Evolutionary conservation across 2,329 filamentous ascomycete species (phyloP), one percentile per base, ranked within the genome.

Genomic region (Chrysoporthe deuterocubensis): DNA sequence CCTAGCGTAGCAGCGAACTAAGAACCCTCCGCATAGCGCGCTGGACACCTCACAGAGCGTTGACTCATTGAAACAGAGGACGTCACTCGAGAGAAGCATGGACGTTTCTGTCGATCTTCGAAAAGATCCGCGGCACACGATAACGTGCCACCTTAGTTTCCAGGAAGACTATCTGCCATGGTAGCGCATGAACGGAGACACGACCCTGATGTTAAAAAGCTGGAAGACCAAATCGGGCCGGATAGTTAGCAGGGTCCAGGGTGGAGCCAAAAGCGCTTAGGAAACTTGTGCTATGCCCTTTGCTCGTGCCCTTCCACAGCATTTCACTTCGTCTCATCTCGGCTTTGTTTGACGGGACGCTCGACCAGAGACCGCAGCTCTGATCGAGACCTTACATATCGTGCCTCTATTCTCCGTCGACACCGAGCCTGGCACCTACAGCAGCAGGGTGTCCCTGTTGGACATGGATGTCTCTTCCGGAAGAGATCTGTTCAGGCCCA

Each of bases 401-500:
- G 40, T 63, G 40, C 61, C n/a, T 63, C 63, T 64, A 61, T 62
- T 62, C 67, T 65, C 48, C 61, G 61, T 52, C 46, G 65, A 44
- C 46, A 65, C 61, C 59, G 61, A 58, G 64, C 64, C 50, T 54
- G 67, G 52, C 64, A 62, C 46, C 58, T 42, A 61, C 56, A 58
- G 32, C 61, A 56, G 56, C 67, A 67, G 52, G 40, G 40, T n/a
- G 9, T 43, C 61, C 61, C 44, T 56, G 61, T 18, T 40, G n/a
- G 48, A 57, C 67, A 69, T 69, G 67, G 67, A 59, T 69, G 48
- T 67, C 54, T 16, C 18, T 46, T 40, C 66, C 40, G 58, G 68
- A 68, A 56, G 62, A 63, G 68, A 69, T 64, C 63, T 59, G 32
- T 58, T 52, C 14, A 48, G 66, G 42, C 50, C 65, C 57, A 67